Evolutionary conservation across 1,284 basidiomycete species (phyloP), one percentile per base, ranked within the genome.

Genomic region (Rhodotorula sp.): DNA sequence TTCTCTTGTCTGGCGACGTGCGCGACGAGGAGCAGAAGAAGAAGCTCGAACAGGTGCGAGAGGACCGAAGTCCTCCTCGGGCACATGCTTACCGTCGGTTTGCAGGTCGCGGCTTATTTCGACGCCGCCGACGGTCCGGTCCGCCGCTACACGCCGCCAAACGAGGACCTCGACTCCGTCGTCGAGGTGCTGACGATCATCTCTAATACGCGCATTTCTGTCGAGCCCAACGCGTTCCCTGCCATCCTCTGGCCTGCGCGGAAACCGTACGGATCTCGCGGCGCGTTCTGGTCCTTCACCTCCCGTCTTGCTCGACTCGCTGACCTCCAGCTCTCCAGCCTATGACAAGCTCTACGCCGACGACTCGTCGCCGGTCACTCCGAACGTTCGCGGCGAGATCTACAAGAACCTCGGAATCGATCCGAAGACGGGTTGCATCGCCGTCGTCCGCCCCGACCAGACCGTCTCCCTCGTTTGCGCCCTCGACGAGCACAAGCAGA

Each of bases 361-460:
- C 66, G 79, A 80, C 61, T 69, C 73, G 55, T 74, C 70, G 5
- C 76, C 76, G 63, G 77, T 80, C 68, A 67, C 71, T 22, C 60
- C 60, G 1, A 22, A n/a, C 27, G 78, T 78, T 39, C 73, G 79
- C 59, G 78, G 79, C 39, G 62, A 77, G 36, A 75, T 77, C 17
- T 80, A 80, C 70, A 63, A 73, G 39, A 74, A 76, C 20, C 78
- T 77, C 55, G 79, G 78, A 44, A 76, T 80, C 55, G 73, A 77
- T 46, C 68, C 75, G 0, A 59, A 72, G 27, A 69, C 64, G 10
- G 79, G 79, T 13, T 75, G 74, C 46, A 69, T 79, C 36, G 74
- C 78, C 34, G 66, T 80, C 11, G 74, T 78, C n/a, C 69, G 79
- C 13, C 79, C 79, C 2, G 79, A 80, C 67, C 79, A 80, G 70